Percentiles rank a stretch among this genome's conserved stretches.
These are phyloP conservation scores for Silene vulgaris DNA, from an alignment of 179 eudicot genomes.

Conservation along the genomic window DNA sequence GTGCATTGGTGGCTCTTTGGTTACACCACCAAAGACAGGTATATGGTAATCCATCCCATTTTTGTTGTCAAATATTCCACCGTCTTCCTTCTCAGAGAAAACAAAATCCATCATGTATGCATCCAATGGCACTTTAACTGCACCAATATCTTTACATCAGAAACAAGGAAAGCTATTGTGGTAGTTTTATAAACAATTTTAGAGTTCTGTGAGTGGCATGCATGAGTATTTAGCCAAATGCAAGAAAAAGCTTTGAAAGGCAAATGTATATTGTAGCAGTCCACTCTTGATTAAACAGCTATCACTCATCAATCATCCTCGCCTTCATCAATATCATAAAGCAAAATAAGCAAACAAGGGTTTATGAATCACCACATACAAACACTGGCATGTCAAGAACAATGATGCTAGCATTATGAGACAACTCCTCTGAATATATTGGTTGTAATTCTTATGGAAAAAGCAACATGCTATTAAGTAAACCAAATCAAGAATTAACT, in stretches of 20 bases:
- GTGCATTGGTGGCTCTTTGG: conserved; percentile 92
- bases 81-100: conserved; percentile 85
- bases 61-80: conserved; percentile 87
- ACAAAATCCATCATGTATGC: conserved; percentile 99
- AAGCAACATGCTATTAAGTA: conserved; percentile 6
- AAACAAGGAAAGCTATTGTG: not conserved
- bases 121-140: conserved; percentile 97
- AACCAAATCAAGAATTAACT: not conserved
- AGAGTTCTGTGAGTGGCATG: not conserved
- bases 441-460: not conserved
- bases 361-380: not conserved
- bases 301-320: conserved; percentile 2
- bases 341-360: not conserved
- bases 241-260: not conserved
- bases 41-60: conserved; percentile 87
- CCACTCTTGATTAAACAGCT: not conserved
- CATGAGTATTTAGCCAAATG: not conserved
- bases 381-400: not conserved
- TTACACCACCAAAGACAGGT: conserved; percentile 83
- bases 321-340: not conserved
- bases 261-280: not conserved
- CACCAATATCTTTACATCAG: conserved; percentile 27
- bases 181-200: not conserved
- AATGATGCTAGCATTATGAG: not conserved
- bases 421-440: not conserved